Conservation (phyloP, 768 basidiomycete genomes). For the Phlebiopsis flavidoalba region DNA sequence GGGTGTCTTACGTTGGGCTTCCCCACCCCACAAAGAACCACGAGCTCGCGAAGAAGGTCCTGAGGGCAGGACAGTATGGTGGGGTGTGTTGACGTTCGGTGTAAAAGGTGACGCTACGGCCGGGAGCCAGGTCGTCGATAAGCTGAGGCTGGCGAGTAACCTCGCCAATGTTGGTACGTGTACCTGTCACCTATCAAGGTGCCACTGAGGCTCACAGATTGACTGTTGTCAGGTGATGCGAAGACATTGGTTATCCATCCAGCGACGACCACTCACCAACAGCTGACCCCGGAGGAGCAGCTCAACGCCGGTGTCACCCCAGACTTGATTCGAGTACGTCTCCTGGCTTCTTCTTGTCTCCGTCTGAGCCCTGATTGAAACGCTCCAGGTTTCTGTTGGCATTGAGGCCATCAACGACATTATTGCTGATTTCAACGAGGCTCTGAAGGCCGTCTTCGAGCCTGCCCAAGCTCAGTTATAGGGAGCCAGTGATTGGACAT, state of each 20-base stretch:
- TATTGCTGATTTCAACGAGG: slow-evolving; percentile 37
- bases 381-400: slow-evolving; percentile 31
- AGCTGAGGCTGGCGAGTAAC: slow-evolving; percentile 65
- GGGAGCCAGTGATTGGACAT: neutral
- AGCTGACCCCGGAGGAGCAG: slow-evolving; percentile 61
- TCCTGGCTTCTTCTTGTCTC: neutral
- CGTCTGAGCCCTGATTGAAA: neutral
- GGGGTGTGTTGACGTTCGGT: slow-evolving; percentile 74
- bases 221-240: slow-evolving; percentile 34
- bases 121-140: slow-evolving; percentile 64
- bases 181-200: too few species aligned
- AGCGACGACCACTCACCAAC: slow-evolving; percentile 71
- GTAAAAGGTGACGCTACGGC: slow-evolving; percentile 46
- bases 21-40: slow-evolving; percentile 50
- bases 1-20: slow-evolving; percentile 79
- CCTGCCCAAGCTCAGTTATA: neutral
- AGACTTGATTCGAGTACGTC: slow-evolving; percentile 64
- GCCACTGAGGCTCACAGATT: neutral
- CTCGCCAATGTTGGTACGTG: slow-evolving; percentile 58
- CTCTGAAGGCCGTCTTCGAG: slow-evolving; percentile 24
- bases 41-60: slow-evolving; percentile 47
- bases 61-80: slow-evolving; percentile 56
- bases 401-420: slow-evolving; percentile 39
- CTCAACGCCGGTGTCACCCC: slow-evolving; percentile 61
- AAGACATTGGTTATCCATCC: slow-evolving; percentile 81